Evolutionary conservation across 257 asterid species (phyloP).

Genomic region (Solanum appendiculatum): DNA sequence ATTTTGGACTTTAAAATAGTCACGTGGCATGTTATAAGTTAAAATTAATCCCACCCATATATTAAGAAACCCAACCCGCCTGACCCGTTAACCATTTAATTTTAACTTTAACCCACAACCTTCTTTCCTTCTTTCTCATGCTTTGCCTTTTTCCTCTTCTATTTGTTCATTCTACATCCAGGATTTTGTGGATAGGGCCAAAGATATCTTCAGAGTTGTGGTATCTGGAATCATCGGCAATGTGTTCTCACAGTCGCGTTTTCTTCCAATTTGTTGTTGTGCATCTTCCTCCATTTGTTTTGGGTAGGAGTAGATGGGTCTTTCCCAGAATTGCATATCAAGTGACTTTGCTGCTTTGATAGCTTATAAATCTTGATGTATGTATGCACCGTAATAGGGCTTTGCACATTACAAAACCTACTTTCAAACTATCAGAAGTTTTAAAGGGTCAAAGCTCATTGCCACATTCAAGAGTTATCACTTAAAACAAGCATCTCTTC

Average conservation of each 20-base stretch:
- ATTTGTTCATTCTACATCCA: conserved; percentile 40
- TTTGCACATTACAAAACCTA: too few species aligned
- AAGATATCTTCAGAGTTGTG: conserved; percentile 38
- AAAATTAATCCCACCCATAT: neutral
- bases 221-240: conserved; percentile 46
- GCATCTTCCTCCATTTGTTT: too few species aligned
- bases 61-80: too few species aligned
- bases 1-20: neutral
- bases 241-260: conserved; percentile 29
- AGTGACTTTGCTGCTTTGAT: neutral
- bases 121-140: neutral
- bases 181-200: conserved; percentile 31
- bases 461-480: too few species aligned
- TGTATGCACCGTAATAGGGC: neutral
- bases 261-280: too few species aligned
- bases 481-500: too few species aligned
- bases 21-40: neutral
- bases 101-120: neutral
- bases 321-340: neutral
- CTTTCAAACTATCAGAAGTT: too few species aligned
- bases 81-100: neutral
- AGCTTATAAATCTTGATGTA: neutral
- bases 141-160: conserved; percentile 33
- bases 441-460: too few species aligned
- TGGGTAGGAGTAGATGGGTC: too few species aligned